These are phyloP conservation scores for Chrysoporthe deuterocubensis DNA, from an alignment of 2,329 filamentous ascomycete genomes.

Conservation along the genomic window DNA sequence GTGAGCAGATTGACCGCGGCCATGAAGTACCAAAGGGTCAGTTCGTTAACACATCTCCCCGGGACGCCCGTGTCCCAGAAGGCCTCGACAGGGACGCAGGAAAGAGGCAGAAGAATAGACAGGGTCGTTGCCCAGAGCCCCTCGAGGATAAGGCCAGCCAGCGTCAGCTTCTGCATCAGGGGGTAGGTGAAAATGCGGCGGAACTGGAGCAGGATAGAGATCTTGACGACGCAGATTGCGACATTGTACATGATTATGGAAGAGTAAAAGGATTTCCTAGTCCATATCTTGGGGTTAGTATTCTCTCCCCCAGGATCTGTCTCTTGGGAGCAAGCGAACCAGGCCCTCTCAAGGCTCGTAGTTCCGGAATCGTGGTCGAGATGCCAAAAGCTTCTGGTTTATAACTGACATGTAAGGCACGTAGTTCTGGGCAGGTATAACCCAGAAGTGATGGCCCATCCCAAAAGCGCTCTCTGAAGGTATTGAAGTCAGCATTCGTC, in stretches of 20 bases:
- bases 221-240: constrained; percentile 38
- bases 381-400: neutral
- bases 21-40: constrained; percentile 33
- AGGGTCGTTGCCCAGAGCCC: constrained; percentile 33
- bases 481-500: neutral
- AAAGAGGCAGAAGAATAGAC: constrained; percentile 31
- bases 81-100: constrained; percentile 32
- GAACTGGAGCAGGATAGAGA: constrained; percentile 43
- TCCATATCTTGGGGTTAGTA: neutral
- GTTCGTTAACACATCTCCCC: constrained; percentile 33
- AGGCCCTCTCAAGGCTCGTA: neutral
- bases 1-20: constrained; percentile 34
- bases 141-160: constrained; percentile 31
- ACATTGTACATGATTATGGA: constrained; percentile 40
- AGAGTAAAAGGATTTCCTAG: constrained; percentile 36
- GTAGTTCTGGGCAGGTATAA: constrained; percentile 15
- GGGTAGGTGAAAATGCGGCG: constrained; percentile 38
- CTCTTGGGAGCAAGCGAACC: neutral
- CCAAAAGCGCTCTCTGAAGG: constrained; percentile 1
- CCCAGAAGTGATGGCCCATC: constrained; percentile 25
- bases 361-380: too few species aligned
- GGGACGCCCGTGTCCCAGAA: constrained; percentile 33
- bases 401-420: constrained; percentile 7
- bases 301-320: neutral
- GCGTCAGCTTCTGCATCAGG: constrained; percentile 32